These are phyloP conservation scores for Sugiyamaella castrensis DNA, from an alignment of 1,139 yeast species.

Conservation along the genomic window DNA sequence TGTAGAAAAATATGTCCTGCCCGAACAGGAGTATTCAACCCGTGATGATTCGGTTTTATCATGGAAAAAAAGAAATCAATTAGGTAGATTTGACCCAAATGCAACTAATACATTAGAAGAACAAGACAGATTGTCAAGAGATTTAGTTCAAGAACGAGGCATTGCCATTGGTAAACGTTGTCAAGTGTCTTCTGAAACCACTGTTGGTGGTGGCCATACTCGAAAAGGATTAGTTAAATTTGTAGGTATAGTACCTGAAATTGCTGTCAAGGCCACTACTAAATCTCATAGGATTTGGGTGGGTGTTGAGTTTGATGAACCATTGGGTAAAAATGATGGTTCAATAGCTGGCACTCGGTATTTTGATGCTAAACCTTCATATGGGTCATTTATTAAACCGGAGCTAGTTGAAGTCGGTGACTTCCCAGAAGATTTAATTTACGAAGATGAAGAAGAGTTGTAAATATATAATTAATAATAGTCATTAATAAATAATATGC, in stretches of 20 bases:
- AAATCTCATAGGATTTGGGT: constrained; percentile 53
- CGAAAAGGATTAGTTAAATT: constrained; percentile 67
- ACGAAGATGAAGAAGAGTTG: constrained; percentile 24
- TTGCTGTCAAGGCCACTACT: constrained; percentile 40
- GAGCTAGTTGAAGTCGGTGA: constrained; percentile 39
- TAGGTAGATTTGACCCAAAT: constrained; percentile 71
- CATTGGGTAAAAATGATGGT: constrained; percentile 79
- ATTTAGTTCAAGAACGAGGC: constrained; percentile 38
- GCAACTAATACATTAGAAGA: constrained; percentile 35
- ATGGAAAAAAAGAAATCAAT: constrained; percentile 66
- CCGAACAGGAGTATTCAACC: constrained; percentile 65
- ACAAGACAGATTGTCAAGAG: constrained; percentile 26
- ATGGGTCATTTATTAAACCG: constrained; percentile 52
- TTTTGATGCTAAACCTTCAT: constrained; percentile 50
- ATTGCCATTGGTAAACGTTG: constrained; percentile 39
- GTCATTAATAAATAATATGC: constrained; percentile 2
- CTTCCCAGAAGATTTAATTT: constrained; percentile 32
- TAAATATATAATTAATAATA: background rate
- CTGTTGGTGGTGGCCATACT: background rate
- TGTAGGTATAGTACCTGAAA: constrained; percentile 63
- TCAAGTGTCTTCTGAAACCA: constrained; percentile 40
- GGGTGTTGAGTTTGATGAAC: constrained; percentile 66
- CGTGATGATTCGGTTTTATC: constrained; percentile 61
- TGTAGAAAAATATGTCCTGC: constrained; percentile 49
- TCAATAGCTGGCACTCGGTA: constrained; percentile 60